phyloP scores from a whole-genome alignment of 1,284 basidiomycete genomes.

The Apiotrichum veenhuisii region DNA sequence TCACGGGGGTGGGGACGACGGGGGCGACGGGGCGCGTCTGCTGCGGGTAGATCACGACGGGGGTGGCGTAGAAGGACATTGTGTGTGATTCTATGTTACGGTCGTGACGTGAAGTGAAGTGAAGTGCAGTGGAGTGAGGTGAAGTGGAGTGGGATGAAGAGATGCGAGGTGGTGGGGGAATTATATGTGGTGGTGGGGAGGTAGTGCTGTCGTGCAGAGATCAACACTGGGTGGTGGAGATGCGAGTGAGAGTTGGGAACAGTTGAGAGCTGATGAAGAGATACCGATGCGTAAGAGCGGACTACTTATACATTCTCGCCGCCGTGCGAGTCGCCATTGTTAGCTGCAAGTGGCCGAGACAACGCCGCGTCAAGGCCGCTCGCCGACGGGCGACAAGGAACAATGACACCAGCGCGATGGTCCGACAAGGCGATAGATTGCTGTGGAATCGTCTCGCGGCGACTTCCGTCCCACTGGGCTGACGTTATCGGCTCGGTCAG shows the following conservation, averaged over 20 bases:
- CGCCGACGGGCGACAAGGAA: no score
- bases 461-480: no score
- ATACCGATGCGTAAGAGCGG: neutral
- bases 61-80: constrained; percentile 20
- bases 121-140: neutral
- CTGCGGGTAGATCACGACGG: constrained; percentile 9
- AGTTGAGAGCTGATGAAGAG: neutral
- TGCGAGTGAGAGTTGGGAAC: no score
- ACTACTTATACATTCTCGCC: neutral
- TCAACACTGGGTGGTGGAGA: no score
- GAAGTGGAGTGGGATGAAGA: no score
- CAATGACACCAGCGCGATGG: neutral
- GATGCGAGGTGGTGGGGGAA: no score
- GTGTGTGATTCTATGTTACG: neutral
- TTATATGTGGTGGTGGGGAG: no score
- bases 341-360: neutral
- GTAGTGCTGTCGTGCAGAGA: no score
- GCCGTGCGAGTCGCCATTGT: neutral
- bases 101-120: neutral
- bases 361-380: no score
- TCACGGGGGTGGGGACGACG: no score
- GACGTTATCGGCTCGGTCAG: no score
- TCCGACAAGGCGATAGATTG: neutral
- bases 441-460: neutral
- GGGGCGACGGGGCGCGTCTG: neutral